A percentile compares a stretch with the other conserved stretches of the same genome.
These are phyloP conservation scores for Talaromyces liani DNA, from an alignment of 495 filamentous ascomycete genomes.

Conservation along the genomic window DNA sequence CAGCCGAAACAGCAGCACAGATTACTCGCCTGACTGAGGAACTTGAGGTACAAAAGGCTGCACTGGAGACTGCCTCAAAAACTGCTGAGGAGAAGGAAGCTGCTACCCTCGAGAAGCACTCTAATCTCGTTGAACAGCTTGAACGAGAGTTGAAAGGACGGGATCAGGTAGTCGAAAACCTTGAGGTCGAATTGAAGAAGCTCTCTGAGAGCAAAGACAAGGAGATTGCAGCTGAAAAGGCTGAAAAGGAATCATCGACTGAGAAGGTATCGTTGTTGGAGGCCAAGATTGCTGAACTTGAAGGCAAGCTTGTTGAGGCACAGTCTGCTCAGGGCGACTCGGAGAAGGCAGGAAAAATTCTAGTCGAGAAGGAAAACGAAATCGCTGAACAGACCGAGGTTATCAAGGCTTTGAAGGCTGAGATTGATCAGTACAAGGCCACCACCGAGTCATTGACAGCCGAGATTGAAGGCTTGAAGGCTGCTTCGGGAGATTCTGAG, in stretches of 20 bases:
- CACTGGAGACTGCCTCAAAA: conserved; percentile 22
- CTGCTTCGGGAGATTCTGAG: conserved; percentile 21
- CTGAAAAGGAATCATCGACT: conserved; percentile 34
- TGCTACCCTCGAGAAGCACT: conserved; percentile 22
- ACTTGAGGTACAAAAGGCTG: conserved; percentile 26
- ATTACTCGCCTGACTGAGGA: conserved; percentile 31
- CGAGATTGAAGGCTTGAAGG: conserved; percentile 26
- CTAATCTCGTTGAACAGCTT: conserved; percentile 25
- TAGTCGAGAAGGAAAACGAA: conserved; percentile 34
- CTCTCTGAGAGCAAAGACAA: conserved; percentile 31
- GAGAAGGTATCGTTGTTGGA: conserved; percentile 23
- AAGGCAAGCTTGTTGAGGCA: conserved; percentile 29
- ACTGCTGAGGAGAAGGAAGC: conserved; percentile 31
- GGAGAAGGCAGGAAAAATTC: conserved; percentile 18
- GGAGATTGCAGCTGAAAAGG: conserved; percentile 35
- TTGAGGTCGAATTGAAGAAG: conserved; percentile 36
- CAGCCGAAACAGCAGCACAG: conserved; percentile 29
- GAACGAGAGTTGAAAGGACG: conserved; percentile 33
- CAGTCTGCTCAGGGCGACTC: conserved; percentile 23
- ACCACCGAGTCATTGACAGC: conserved; percentile 25
- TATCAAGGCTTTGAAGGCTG: conserved; percentile 25
- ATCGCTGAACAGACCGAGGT: conserved; percentile 29
- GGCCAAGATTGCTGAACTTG: conserved; percentile 31
- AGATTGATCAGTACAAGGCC: conserved; percentile 31
- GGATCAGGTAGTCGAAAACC: conserved; percentile 34